Conservation (phyloP, 2,329 filamentous ascomycete species). For the Pseudocercospora ulei region DNA sequence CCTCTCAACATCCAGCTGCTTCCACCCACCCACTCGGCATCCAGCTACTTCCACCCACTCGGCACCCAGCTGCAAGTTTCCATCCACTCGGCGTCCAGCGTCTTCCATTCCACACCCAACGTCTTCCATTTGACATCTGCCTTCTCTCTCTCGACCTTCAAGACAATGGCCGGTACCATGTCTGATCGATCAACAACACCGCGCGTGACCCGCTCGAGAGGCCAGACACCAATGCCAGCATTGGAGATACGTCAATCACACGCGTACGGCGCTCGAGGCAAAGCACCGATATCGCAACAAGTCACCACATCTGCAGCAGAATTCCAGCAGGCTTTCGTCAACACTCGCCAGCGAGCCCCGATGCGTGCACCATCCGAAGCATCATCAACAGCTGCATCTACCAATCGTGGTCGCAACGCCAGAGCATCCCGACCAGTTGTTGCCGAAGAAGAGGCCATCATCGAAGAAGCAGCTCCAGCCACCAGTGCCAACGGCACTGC, state of each 20-base stretch:
- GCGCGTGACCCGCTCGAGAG: conserved; percentile 16
- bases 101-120: too few relatives aligned
- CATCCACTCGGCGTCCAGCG: too few relatives aligned
- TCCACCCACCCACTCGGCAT: too few relatives aligned
- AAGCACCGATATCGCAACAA: conserved; percentile 16
- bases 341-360: conserved; percentile 8
- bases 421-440: conserved; percentile 5
- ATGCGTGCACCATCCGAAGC: conserved; percentile 7
- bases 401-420: neutral
- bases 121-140: conserved; percentile 3
- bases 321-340: conserved; percentile 17
- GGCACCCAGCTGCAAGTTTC: too few relatives aligned
- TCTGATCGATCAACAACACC: conserved; percentile 7
- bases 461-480: too few relatives aligned
- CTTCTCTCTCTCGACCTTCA: too few relatives aligned
- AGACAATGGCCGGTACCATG: too few relatives aligned
- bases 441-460: conserved; percentile 9
- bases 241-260: conserved; percentile 16
- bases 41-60: too few relatives aligned
- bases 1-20: too few relatives aligned
- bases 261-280: conserved; percentile 21
- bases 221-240: conserved; percentile 16
- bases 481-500: neutral
- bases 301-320: conserved; percentile 13
- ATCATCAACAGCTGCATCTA: conserved; percentile 1